These are phyloP conservation scores for Lepidopterella palustris DNA, from an alignment of 495 filamentous ascomycete species.

Conservation along the genomic window DNA sequence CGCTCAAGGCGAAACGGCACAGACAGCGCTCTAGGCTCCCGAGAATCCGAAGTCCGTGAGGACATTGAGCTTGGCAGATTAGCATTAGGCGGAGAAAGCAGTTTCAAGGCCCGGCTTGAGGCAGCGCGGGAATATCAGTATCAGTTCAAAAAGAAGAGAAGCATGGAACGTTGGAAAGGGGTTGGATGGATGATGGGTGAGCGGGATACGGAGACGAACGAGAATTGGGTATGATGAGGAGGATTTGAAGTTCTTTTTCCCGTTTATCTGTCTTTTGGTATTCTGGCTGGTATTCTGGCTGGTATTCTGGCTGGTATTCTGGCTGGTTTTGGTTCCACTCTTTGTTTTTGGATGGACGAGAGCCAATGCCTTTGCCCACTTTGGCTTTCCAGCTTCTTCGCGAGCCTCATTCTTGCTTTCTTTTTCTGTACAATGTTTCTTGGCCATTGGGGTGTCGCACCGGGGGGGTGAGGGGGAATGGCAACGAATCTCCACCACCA, in stretches of 20 bases:
- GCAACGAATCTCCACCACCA: background rate
- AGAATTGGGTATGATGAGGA: background rate
- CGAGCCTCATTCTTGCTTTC: too few relatives aligned
- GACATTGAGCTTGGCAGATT: slow-evolving; percentile 22
- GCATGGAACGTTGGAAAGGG: slow-evolving; percentile 23
- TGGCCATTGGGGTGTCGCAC: too few relatives aligned
- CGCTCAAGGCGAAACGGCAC: slow-evolving; percentile 9
- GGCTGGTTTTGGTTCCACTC: too few relatives aligned
- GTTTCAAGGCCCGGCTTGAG: slow-evolving; percentile 20
- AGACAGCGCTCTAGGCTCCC: slow-evolving; percentile 20
- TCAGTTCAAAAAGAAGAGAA: slow-evolving; percentile 17
- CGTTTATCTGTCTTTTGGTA: too few relatives aligned
- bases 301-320: too few relatives aligned
- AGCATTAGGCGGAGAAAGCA: slow-evolving; percentile 3
- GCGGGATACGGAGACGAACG: background rate
- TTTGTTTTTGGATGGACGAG: too few relatives aligned
- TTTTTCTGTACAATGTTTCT: too few relatives aligned
- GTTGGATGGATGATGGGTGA: slow-evolving; percentile 23
- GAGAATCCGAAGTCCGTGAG: slow-evolving; percentile 27
- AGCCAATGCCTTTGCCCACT: too few relatives aligned
- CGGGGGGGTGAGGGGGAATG: too few relatives aligned
- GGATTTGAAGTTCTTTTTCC: background rate
- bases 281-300: too few relatives aligned
- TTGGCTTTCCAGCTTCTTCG: too few relatives aligned
- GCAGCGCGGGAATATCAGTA: slow-evolving; percentile 19